These are phyloP conservation scores for Erythrophleum ivorense DNA, from an alignment of 331 rosid species.

Conservation along the genomic window DNA sequence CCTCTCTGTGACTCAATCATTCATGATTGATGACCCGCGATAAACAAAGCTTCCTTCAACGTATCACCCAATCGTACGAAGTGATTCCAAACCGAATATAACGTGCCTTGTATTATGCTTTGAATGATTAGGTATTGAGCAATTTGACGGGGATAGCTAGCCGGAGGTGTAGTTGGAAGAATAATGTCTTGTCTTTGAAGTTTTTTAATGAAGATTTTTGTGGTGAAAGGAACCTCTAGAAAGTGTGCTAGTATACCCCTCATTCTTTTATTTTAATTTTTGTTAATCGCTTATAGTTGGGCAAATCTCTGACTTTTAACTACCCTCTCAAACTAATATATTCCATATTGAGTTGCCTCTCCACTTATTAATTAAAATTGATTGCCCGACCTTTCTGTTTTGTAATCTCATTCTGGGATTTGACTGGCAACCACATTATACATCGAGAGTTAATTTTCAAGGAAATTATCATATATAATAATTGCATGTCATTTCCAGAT, in stretches of 20 bases:
- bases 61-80: neutral
- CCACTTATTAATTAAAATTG: neutral
- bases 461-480: neutral
- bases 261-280: neutral
- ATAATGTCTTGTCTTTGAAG: neutral
- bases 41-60: neutral
- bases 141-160: neutral
- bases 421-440: neutral
- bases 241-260: neutral
- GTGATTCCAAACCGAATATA: neutral
- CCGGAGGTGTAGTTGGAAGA: neutral
- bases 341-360: neutral
- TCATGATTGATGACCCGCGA: neutral
- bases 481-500: neutral
- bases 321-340: constrained; percentile 33
- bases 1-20: too few relatives aligned
- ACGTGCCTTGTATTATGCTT: too few relatives aligned
- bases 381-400: neutral
- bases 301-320: constrained; percentile 46
- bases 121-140: constrained; percentile 17
- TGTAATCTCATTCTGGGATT: neutral
- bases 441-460: too few relatives aligned
- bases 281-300: constrained; percentile 43
- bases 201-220: neutral
- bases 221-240: neutral